Conservation (phyloP, 305 asterid species). For the Vinca major region DNA sequence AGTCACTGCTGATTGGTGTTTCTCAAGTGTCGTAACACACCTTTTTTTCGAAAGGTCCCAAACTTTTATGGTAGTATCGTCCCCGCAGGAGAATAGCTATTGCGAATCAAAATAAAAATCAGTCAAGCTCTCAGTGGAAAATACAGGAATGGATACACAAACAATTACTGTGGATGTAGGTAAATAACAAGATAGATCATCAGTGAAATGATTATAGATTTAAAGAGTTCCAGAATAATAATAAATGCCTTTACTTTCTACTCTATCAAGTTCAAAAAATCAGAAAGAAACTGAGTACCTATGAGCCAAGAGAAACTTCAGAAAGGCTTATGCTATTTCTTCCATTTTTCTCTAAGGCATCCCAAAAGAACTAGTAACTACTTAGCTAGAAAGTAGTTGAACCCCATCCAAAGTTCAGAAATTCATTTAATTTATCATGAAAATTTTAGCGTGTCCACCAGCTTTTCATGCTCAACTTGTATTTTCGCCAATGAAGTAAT, state of each 20-base stretch:
- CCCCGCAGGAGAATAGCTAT: slow-evolving; percentile 84
- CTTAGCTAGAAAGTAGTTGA: background rate
- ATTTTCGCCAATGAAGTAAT: background rate
- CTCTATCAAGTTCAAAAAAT: background rate
- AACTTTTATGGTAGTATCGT: slow-evolving; percentile 61
- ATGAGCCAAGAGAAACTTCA: background rate
- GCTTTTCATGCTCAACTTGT: background rate
- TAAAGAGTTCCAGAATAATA: background rate
- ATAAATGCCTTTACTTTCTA: background rate
- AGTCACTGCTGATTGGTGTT: slow-evolving; percentile 85
- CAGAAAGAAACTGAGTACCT: background rate
- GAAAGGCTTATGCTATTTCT: background rate
- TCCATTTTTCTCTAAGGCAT: background rate
- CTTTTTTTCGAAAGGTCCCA: slow-evolving; percentile 82
- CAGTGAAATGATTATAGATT: background rate
- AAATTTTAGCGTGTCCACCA: background rate
- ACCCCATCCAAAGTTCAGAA: background rate
- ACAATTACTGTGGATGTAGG: background rate
- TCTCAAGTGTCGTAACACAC: slow-evolving; percentile 64
- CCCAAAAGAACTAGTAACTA: background rate
- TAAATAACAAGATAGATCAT: background rate
- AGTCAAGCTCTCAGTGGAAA: slow-evolving; percentile 2
- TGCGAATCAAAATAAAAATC: slow-evolving; percentile 15
- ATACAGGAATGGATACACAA: background rate
- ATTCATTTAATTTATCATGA: background rate